Conservation (phyloP, 2,329 filamentous ascomycete genomes). For the Meredithiella fracta region DNA sequence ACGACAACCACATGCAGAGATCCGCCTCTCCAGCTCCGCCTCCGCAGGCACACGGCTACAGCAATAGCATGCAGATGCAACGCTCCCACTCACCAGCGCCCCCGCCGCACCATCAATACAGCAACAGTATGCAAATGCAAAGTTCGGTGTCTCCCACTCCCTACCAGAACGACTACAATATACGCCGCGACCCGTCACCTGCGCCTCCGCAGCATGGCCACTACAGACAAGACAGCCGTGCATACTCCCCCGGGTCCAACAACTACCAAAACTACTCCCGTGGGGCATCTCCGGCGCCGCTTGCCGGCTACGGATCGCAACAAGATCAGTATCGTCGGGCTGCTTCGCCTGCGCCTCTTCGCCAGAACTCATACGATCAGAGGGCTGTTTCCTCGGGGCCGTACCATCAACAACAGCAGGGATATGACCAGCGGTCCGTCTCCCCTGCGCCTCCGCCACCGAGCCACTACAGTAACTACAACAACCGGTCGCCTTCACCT, state of each 20-base stretch:
- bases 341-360: constrained; percentile 13
- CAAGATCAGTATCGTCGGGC: constrained; percentile 19
- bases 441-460: constrained; percentile 16
- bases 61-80: constrained; percentile 12
- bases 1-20: constrained; percentile 19
- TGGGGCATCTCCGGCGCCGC: constrained; percentile 26
- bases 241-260: constrained; percentile 20
- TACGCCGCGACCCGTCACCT: constrained; percentile 10
- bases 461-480: constrained; percentile 12
- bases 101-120: constrained; percentile 5
- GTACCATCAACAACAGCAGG: constrained; percentile 5
- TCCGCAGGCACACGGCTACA: constrained; percentile 19
- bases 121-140: constrained; percentile 9
- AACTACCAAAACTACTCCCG: constrained; percentile 18
- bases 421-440: constrained; percentile 13
- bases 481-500: constrained; percentile 20
- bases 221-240: constrained; percentile 21
- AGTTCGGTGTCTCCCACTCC: constrained; percentile 17
- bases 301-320: constrained; percentile 17
- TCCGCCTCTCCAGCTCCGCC: constrained; percentile 24
- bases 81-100: constrained; percentile 13
- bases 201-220: constrained; percentile 6
- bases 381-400: constrained; percentile 8
- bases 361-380: constrained; percentile 14
- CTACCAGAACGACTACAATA: constrained; percentile 19